Evolutionary conservation across 225 moss, liverwort and hornwort species (phyloP), one percentile per base, ranked within the genome.

Genomic region (Polytrichum formosum): DNA sequence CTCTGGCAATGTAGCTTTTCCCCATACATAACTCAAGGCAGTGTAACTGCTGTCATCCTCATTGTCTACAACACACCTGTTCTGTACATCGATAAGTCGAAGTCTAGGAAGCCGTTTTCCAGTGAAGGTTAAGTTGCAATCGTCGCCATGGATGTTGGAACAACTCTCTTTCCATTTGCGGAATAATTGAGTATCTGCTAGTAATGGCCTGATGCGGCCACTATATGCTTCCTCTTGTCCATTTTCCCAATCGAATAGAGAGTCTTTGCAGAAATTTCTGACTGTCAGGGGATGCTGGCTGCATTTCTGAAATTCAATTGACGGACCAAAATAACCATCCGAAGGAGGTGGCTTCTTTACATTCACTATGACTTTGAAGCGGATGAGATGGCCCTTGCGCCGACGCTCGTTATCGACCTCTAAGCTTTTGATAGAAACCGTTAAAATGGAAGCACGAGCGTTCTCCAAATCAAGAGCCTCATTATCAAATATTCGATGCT

Each of bases 101-200:
- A 77, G 65, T 1, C 46, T 1, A 31, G 53, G 10, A 2, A 21
- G 65, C 18, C 46, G 66, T 0, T 1, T 2, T 1, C 30, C 25
- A 18, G 46, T 26, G 61, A 33, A 54, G 1, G 5, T 27, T 0
- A 0, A 55, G 19, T 25, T 67, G 26, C 76, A 77, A 71, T 5
- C 1, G 28, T 71, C 61, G 29, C 31, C 65, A 31, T 76, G 76
- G 0, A 1, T 53, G 30, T 6, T 21, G 4, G 10, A 37, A 60
- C 76, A 76, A 65, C 7, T 76, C 65, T 61, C 59, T 66, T 70
- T 76, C 70, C 70, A 76, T 60, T 66, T 53, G 58, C 21, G 4
- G 28, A 76, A 76, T 2, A 76, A 58, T 23, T 33, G 65, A 53
- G 76, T 66, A 18, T 71, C 66, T 0, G 61, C 71, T 6, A 76